Evolutionary conservation across 257 asterid species (phyloP).

Genomic region (Vinca minor): DNA sequence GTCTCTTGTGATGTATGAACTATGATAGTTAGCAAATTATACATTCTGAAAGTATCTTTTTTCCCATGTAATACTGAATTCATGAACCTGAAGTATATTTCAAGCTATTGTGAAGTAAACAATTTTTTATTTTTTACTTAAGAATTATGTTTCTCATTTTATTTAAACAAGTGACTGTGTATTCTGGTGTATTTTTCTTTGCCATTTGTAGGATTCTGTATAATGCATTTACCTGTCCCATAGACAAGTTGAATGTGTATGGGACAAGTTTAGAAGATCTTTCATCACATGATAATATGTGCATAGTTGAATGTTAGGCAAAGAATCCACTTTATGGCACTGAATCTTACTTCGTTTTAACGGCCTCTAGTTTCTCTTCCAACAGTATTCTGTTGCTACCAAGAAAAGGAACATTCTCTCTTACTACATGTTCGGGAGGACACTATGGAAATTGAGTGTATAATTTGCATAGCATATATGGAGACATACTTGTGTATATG

Average conservation of each 20-base stretch:
- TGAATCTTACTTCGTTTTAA: background rate
- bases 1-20: background rate
- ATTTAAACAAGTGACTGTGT: background rate
- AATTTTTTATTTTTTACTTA: background rate
- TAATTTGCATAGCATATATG: background rate
- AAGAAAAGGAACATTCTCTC: background rate
- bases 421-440: background rate
- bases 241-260: too few relatives aligned
- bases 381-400: background rate
- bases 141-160: background rate
- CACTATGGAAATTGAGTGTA: background rate
- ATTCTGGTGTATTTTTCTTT: background rate
- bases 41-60: background rate
- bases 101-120: background rate
- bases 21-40: background rate
- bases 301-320: background rate
- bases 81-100: background rate
- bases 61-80: background rate
- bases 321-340: background rate
- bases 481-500: background rate
- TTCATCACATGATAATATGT: background rate
- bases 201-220: background rate
- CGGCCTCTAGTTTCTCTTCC: background rate
- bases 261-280: slow-evolving; percentile 1
- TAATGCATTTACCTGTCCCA: background rate